Base-by-base conservation (phyloP, 176 grass and related monocot species). In the Phoenix dactylifera region DNA sequence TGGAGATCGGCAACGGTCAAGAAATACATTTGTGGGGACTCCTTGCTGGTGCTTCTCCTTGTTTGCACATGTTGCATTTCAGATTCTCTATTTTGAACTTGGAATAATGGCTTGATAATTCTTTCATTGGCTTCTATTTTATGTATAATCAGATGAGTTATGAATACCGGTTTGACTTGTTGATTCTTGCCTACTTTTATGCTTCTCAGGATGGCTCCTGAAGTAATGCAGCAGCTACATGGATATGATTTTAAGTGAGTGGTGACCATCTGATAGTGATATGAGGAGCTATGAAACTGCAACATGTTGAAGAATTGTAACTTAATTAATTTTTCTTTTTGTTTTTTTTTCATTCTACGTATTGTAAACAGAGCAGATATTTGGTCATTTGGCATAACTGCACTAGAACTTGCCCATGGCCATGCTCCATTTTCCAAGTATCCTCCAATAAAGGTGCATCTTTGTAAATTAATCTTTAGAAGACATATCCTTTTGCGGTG, bases 331-430 rank as follows among this genome's bases (percentile, higher is more conserved):
- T 61, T 73, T 12, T 26, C 6, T 22, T 30, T 24, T 54, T 30
- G 5, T 72, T 50, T n/a, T 63, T n/a, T 19, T 9, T 58, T 57
- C 54, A 29, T 65, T 57, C 15, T 55, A 7, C 50, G 39, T 24
- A 14, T 62, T 54, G 39, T 62, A 78, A 66, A 89, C 78, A 90
- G 87, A 71, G 87, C 87, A 76, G 93, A 98, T 54, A 80, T 98
- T 71, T 98, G 93, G 93, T 92, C 87, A 22, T 98, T 98, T 78
- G 93, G 93, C 50, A 98, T 98, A 75, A 92, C 93, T 16, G 93
- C 93, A 61, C 74, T 98, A 55, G 93, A 98, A 60, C 66, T 98
- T 54, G 93, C 93, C 50, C 93, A 92, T 74, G 93, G 93, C 65
- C 87, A 98, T 67, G 93, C 93, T 66, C 93, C 93, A 57, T n/a